Percentiles rank a stretch among this genome's conserved stretches.
Conservation (phyloP, 2,329 filamentous ascomycete species). For the Bertia moriformis region DNA sequence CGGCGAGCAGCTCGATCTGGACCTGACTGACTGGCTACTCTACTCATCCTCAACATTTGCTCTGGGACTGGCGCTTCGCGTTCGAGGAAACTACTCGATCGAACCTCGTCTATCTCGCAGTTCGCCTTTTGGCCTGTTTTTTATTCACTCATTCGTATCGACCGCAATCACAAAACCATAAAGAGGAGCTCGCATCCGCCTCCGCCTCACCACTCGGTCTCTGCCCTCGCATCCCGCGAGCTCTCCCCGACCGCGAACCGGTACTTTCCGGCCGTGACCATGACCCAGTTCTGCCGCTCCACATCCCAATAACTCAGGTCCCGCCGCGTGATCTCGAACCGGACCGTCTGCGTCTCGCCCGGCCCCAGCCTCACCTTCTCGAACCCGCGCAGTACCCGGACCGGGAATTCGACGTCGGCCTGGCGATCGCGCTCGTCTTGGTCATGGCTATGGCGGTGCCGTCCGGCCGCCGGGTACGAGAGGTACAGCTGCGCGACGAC, state of each 20-base stretch:
- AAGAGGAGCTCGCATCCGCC: too few relatives aligned
- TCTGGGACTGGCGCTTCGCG: too few relatives aligned
- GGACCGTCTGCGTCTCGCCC: slow-evolving; percentile 35
- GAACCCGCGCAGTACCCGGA: slow-evolving; percentile 57
- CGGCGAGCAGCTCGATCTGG: too few relatives aligned
- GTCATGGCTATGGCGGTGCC: slow-evolving; percentile 5
- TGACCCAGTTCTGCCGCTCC: slow-evolving; percentile 52
- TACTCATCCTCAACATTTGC: too few relatives aligned
- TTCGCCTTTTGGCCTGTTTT: too few relatives aligned
- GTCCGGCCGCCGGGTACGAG: slow-evolving; percentile 17
- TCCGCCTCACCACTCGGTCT: slow-evolving; percentile 11
- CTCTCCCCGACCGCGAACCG: slow-evolving; percentile 22
- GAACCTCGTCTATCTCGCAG: too few relatives aligned
- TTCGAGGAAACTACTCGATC: too few relatives aligned
- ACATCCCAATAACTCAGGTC: slow-evolving; percentile 65
- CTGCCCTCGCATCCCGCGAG: slow-evolving; percentile 16
- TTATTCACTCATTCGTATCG: too few relatives aligned
- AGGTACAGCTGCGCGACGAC: slow-evolving; percentile 32
- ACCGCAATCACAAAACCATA: too few relatives aligned
- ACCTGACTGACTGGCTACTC: too few relatives aligned
- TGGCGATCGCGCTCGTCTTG: slow-evolving; percentile 8
- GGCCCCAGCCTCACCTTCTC: slow-evolving; percentile 48
- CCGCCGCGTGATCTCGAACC: slow-evolving; percentile 46
- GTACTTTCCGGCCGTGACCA: slow-evolving; percentile 30
- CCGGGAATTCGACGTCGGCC: slow-evolving; percentile 54